Evolutionary conservation across 2,329 filamentous ascomycete species (phyloP).

Genomic region (Ilyonectria mors-panacis): DNA sequence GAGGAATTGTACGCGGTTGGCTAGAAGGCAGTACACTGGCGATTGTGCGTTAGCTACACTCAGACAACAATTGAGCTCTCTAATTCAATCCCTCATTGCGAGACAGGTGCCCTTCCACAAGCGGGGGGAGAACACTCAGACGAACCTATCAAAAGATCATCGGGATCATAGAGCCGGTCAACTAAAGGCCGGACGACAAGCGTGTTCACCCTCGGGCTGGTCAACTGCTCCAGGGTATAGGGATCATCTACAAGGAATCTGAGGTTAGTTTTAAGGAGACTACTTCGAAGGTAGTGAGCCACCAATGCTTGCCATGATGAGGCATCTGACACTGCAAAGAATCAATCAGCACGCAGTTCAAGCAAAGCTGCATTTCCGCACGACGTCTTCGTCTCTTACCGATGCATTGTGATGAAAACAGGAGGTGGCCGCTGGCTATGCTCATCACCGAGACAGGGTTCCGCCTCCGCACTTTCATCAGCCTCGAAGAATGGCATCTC

Average conservation of each 20-base stretch:
- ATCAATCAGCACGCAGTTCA: slow-evolving; percentile 6
- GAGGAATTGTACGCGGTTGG: slow-evolving; percentile 78
- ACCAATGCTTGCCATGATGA: background rate
- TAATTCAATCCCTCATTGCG: no score
- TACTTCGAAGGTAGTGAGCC: background rate
- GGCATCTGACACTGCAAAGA: background rate
- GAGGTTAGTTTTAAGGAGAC: background rate
- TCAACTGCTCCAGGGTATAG: slow-evolving; percentile 70
- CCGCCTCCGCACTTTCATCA: slow-evolving; percentile 1
- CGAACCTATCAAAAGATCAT: slow-evolving; percentile 72
- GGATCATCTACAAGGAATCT: slow-evolving; percentile 51
- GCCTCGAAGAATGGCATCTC: background rate
- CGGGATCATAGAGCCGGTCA: slow-evolving; percentile 73
- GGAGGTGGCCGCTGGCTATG: background rate
- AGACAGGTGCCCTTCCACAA: background rate
- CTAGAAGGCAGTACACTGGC: slow-evolving; percentile 78
- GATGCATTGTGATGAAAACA: background rate
- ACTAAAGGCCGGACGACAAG: slow-evolving; percentile 76
- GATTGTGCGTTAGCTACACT: background rate
- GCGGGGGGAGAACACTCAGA: background rate
- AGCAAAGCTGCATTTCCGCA: background rate
- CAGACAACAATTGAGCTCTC: background rate
- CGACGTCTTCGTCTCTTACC: background rate
- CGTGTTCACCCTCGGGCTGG: slow-evolving; percentile 75
- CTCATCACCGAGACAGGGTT: background rate